Base-by-base conservation (phyloP, 306 rosid genomes). In the Elaeagnus macrophylla region DNA sequence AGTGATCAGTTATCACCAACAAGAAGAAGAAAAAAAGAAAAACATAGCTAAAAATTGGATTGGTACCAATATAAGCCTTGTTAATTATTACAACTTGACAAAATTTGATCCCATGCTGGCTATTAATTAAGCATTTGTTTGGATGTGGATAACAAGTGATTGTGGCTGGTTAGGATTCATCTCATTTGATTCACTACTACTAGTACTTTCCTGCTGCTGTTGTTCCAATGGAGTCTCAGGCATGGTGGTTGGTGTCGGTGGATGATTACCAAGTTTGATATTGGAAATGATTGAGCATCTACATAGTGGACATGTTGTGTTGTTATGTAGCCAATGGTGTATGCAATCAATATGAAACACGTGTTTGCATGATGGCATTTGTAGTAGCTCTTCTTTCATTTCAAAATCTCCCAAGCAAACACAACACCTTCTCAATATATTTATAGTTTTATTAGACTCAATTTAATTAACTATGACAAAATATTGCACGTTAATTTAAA, bases 221-320 rank as follows among this genome's bases (percentile, higher is more conserved):
- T 6, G 14, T 51, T 8, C 54, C 6, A 37, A 19, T 61, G 9
- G 50, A 50, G 50, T 67, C 18, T 9, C 65, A 1, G 56, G 8
- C 36, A 54, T 40, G 42, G 37, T 56, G 10, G 52, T 48, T 5
- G 47, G 37, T 0, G 45, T 16, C 1, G 54, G 17, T 1, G 20
- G 40, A 10, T 37, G 37, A 0, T 39, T 51, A 9, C 18, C 51
- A 44, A 56, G 56, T 42, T 68, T 65, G 48, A 61, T 46, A 5
- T 73, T 52, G 12, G 88, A 78, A 45, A 76, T 60, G 67, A 84
- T 77, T n/a, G 76, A 72, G 68, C 80, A 82, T 72, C 96, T 75
- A 47, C 96, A 88, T 35, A 88, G 88, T 18, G 96, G 96, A 45
- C 96, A 88, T 17, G 91, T 84, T 53, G 85, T 72, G 73, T 88